phyloP scores from a whole-genome alignment of 768 basidiomycete genomes.

The Phylloporus scabripes region DNA sequence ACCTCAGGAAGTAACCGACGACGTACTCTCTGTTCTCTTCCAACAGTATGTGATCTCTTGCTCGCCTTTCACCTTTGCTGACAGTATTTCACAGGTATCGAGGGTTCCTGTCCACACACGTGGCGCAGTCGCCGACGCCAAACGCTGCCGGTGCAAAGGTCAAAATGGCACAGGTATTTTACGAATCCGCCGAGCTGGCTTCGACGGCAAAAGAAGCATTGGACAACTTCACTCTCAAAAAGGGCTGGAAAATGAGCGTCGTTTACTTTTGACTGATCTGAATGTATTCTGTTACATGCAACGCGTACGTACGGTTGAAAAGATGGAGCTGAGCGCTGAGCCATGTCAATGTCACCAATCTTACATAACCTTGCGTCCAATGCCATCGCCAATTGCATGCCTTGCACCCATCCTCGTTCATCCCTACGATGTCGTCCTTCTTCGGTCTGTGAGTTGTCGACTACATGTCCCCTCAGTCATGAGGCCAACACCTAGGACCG shows the following conservation, averaged over 20 bases:
- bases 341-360: not conserved
- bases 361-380: not conserved
- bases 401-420: slow-evolving; percentile 9
- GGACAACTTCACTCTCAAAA: slow-evolving; percentile 83
- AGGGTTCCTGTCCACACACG: slow-evolving; percentile 70
- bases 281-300: slow-evolving; percentile 8
- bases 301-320: slow-evolving; percentile 28
- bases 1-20: slow-evolving; percentile 85
- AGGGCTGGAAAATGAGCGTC: slow-evolving; percentile 80
- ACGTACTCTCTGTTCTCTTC: slow-evolving; percentile 82
- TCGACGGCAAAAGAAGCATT: slow-evolving; percentile 74
- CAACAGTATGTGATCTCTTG: slow-evolving; percentile 65
- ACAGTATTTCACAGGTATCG: slow-evolving; percentile 53
- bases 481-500: slow-evolving; percentile 10
- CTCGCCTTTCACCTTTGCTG: not conserved
- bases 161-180: slow-evolving; percentile 78
- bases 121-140: slow-evolving; percentile 63
- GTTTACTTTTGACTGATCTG: slow-evolving; percentile 45
- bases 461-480: slow-evolving; percentile 2
- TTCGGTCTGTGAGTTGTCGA: slow-evolving; percentile 66
- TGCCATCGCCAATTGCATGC: slow-evolving; percentile 14
- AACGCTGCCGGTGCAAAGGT: slow-evolving; percentile 58
- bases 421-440: slow-evolving; percentile 69
- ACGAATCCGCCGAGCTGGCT: slow-evolving; percentile 71
- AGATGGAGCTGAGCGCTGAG: not conserved